Percentiles rank a stretch among this genome's conserved stretches.
phyloP scores from a whole-genome alignment of 306 rosid species.

The Vigna mungo region DNA sequence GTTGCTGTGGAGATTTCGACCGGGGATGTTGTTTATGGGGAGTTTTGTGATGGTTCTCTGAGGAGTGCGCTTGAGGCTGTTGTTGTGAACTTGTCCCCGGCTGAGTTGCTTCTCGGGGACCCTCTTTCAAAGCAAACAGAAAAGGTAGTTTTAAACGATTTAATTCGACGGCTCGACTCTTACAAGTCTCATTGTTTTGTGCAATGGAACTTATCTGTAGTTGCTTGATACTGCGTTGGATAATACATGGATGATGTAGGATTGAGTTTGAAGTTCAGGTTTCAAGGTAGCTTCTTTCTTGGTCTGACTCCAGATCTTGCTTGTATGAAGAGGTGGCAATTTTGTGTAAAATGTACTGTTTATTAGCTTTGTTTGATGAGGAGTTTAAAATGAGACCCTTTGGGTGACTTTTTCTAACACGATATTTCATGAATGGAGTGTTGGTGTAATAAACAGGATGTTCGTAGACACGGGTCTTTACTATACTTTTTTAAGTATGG shows the following conservation, averaged over 20 bases:
- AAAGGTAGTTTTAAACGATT: slow-evolving; percentile 62
- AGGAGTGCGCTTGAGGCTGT: slow-evolving; percentile 81
- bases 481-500: not conserved
- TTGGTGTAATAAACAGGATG: not conserved
- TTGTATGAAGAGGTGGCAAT: slow-evolving; percentile 6
- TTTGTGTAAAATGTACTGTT: slow-evolving; percentile 26
- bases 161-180: not conserved
- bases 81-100: slow-evolving; percentile 74
- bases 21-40: slow-evolving; percentile 79
- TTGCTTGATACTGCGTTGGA: slow-evolving; percentile 1
- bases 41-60: slow-evolving; percentile 72
- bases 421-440: not conserved
- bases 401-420: not conserved
- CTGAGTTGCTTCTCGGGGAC: slow-evolving; percentile 87
- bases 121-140: slow-evolving; percentile 86
- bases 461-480: not conserved
- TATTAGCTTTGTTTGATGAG: slow-evolving; percentile 1
- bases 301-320: slow-evolving; percentile 9
- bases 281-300: slow-evolving; percentile 9
- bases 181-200: slow-evolving; percentile 1
- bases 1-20: slow-evolving; percentile 88
- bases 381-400: not conserved
- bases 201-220: slow-evolving; percentile 10
- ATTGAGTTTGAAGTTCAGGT: not conserved
- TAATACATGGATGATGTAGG: not conserved